These are phyloP conservation scores for Craspedostauros australis DNA, from an alignment of 108 stramenopile genomes.

Conservation along the genomic window DNA sequence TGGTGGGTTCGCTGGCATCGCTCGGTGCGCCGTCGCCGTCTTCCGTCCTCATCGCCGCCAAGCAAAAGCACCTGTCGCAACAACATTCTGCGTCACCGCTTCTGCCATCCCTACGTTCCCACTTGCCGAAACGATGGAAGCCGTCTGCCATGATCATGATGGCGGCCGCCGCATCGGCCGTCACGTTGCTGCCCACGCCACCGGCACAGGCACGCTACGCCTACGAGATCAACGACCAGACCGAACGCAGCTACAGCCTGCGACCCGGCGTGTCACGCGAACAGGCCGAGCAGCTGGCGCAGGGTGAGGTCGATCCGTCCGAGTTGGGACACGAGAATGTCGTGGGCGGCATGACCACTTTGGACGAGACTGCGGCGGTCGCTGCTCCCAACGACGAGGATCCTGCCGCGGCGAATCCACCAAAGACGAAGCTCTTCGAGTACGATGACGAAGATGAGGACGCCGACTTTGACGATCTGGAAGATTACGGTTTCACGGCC, in stretches of 20 bases:
- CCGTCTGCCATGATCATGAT: too few relatives aligned
- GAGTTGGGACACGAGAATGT: too few relatives aligned
- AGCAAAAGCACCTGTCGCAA: too few relatives aligned
- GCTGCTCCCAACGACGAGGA: neutral
- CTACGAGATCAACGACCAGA: conserved; percentile 4
- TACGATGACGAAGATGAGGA: conserved; percentile 24
- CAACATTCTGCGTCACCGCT: too few relatives aligned
- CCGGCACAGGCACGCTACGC: conserved; percentile 5
- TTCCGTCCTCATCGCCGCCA: too few relatives aligned
- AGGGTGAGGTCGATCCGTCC: conserved; percentile 11
- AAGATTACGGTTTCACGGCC: neutral
- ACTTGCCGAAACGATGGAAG: too few relatives aligned
- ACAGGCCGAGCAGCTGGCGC: conserved; percentile 22
- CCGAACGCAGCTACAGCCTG: conserved; percentile 2
- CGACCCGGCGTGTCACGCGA: conserved; percentile 29
- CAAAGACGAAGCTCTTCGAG: conserved; percentile 1
- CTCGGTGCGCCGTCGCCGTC: too few relatives aligned
- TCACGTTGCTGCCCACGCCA: neutral
- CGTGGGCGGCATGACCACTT: too few relatives aligned
- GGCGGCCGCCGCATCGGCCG: too few relatives aligned
- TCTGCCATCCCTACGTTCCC: too few relatives aligned
- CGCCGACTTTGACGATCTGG: conserved; percentile 6
- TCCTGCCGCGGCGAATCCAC: neutral
- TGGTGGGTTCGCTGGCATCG: too few relatives aligned
- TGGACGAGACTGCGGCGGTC: neutral